Base-by-base conservation (phyloP, 441 rosid genomes). In the Syzygium malaccense region DNA sequence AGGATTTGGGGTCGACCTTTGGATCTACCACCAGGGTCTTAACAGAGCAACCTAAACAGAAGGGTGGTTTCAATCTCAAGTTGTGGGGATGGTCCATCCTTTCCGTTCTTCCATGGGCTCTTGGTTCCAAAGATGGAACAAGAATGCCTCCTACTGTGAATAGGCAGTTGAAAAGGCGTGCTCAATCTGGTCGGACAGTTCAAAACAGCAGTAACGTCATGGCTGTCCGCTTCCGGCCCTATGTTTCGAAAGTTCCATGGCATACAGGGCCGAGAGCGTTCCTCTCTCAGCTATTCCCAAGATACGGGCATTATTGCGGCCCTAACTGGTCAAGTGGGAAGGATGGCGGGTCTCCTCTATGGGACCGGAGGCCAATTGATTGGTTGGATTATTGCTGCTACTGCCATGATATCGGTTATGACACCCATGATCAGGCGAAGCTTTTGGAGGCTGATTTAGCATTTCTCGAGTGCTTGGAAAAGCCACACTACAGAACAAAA, bases 251-350 rank as follows among this genome's bases (percentile, higher is more conserved):
- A 94, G 97, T 97, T 88, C 99, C 99, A 0, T 98, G 99, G 99
- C 99, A 98, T 90, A 95, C 96, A 4, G 99, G 99, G 54, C 90
- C 96, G 9, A 95, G 99, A 88, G 99, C 96, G 57, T 91, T 95
- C 91, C 97, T 98, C 84, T 98, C 99, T 45, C 97, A 95, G 92
- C 92, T 98, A 85, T 98, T 98, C 88, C 99, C 99, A n/a, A 92
- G 99, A 20, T 97, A 97, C 41, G 99, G 98, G 54, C 96, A 98
- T 92, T 98, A 98, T 87, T 98, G 99, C 90, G 99, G 99, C 33
- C 99, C 99, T 1, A 98, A 98, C 53, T 98, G 99, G 99, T 98
- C 99, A 0, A 98, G 99, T 87, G 99, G 99, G 86, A 98, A 98
- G 91, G 95, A 95, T 90, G 88, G 93, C 5, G 99, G 99, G 23